Conservation (phyloP, 1,139 yeast genomes). For the Geotrichum klebahnii region DNA sequence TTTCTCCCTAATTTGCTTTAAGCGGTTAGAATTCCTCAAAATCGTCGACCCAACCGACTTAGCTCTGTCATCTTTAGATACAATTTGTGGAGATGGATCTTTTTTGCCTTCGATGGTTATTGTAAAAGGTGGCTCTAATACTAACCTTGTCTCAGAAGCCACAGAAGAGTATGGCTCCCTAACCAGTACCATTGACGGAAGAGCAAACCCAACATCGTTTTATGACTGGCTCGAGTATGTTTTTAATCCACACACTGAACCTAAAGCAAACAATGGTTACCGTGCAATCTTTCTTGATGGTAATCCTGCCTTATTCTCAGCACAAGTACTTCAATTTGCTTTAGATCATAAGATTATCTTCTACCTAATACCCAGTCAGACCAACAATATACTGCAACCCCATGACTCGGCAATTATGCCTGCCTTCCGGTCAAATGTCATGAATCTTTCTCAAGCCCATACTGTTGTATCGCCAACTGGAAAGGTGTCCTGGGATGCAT, state of each 20-base stretch:
- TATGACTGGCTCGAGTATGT: slow-evolving; percentile 20
- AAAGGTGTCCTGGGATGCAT: slow-evolving; percentile 5
- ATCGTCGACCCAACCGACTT: neutral
- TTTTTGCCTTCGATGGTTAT: slow-evolving; percentile 6
- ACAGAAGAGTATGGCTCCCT: slow-evolving; percentile 13
- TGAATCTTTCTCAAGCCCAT: neutral
- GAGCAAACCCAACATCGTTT: slow-evolving; percentile 14
- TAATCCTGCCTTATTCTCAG: slow-evolving; percentile 16
- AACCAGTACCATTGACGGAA: slow-evolving; percentile 14
- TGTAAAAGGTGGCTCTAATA: slow-evolving; percentile 7
- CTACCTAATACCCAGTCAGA: slow-evolving; percentile 16
- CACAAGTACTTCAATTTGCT: slow-evolving; percentile 19
- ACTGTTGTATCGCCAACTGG: neutral
- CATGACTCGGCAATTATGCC: neutral
- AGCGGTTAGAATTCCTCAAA: slow-evolving; percentile 7
- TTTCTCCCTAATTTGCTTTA: neutral
- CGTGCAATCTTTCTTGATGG: slow-evolving; percentile 19
- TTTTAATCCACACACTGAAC: slow-evolving; percentile 13
- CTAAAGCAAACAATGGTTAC: neutral
- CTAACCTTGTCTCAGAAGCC: slow-evolving; percentile 6
- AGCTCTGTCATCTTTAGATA: slow-evolving; percentile 15
- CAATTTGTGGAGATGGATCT: slow-evolving; percentile 11
- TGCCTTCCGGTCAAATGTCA: neutral
- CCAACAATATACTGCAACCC: slow-evolving; percentile 9
- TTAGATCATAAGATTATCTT: slow-evolving; percentile 18